Conservation (phyloP, 164 flowering plant genomes). For the Liriodendron chinense region DNA sequence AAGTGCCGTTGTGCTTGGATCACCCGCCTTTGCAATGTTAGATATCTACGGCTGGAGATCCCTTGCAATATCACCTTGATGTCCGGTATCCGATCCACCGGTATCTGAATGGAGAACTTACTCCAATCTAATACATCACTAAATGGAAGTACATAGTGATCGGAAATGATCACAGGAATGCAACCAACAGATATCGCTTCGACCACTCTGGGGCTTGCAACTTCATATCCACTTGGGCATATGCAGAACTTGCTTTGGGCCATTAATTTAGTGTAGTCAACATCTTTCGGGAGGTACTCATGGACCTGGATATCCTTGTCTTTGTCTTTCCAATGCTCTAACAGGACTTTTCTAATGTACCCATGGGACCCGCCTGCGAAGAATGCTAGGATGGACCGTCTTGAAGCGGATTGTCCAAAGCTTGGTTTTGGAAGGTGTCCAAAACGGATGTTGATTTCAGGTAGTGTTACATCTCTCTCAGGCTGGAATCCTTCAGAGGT, state of each 20-base stretch:
- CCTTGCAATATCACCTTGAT: slow-evolving; percentile 7
- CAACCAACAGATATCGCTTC: slow-evolving; percentile 10
- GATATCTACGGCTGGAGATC: slow-evolving; percentile 3
- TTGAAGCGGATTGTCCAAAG: background rate
- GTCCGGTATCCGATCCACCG: slow-evolving; percentile 1
- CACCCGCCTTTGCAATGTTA: slow-evolving; percentile 3
- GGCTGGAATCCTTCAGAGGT: slow-evolving; percentile 25
- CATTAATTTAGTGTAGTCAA: slow-evolving; percentile 1
- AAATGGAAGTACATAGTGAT: slow-evolving; percentile 7
- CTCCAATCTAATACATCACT: slow-evolving; percentile 16
- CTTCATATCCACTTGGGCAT: slow-evolving; percentile 15
- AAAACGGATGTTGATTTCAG: slow-evolving; percentile 18
- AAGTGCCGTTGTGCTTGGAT: slow-evolving; percentile 2
- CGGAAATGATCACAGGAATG: slow-evolving; percentile 7
- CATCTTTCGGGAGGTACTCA: slow-evolving; percentile 7
- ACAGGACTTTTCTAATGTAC: background rate
- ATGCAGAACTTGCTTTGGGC: slow-evolving; percentile 8
- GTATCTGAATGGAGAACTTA: slow-evolving; percentile 9
- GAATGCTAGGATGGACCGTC: background rate
- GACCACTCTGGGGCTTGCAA: slow-evolving; percentile 7
- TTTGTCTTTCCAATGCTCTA: slow-evolving; percentile 2
- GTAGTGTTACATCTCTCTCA: slow-evolving; percentile 19
- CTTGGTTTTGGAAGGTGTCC: slow-evolving; percentile 1
- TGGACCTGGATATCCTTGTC: background rate
- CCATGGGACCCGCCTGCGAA: slow-evolving; percentile 5